Evolutionary conservation across 257 asterid genomes (phyloP).

Genomic region (Eucommia ulmoides): DNA sequence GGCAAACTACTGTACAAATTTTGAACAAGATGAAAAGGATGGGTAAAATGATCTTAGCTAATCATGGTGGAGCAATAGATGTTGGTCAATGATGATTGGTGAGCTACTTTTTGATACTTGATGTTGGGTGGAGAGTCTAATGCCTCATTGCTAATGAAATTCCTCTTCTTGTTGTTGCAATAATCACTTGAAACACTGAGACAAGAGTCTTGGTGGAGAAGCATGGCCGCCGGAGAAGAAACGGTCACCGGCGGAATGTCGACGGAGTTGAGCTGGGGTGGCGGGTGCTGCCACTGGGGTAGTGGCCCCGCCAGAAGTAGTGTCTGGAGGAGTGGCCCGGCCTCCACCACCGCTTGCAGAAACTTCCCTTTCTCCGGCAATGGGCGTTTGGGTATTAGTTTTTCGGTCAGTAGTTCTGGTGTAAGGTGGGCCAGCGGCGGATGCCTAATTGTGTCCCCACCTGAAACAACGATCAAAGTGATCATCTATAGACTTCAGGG

Average conservation of each 20-base stretch:
- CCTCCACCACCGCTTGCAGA: slow-evolving; percentile 82
- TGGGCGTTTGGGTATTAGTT: slow-evolving; percentile 24
- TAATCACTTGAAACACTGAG: slow-evolving; percentile 24
- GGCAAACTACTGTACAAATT: slow-evolving; percentile 49
- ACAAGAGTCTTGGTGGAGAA: slow-evolving; percentile 36
- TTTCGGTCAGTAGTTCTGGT: slow-evolving; percentile 20
- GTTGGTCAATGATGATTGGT: slow-evolving; percentile 62
- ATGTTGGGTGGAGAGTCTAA: slow-evolving; percentile 36
- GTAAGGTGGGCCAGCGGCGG: too few species aligned
- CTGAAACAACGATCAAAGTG: too few species aligned
- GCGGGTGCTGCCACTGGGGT: slow-evolving; percentile 97
- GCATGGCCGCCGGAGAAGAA: slow-evolving; percentile 26
- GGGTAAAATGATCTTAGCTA: slow-evolving; percentile 10
- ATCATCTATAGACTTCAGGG: too few species aligned
- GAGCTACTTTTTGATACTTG: slow-evolving; percentile 61
- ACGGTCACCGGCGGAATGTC: slow-evolving; percentile 90
- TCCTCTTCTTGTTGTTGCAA: slow-evolving; percentile 45
- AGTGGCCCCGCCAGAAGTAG: slow-evolving; percentile 92
- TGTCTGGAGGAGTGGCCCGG: slow-evolving; percentile 88
- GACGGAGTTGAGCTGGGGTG: slow-evolving; percentile 72
- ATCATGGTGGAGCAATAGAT: slow-evolving; percentile 16
- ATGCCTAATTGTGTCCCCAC: too few species aligned
- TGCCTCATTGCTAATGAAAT: slow-evolving; percentile 11
- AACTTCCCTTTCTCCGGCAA: slow-evolving; percentile 79
- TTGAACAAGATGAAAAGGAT: slow-evolving; percentile 28